phyloP scores from a whole-genome alignment of 2,329 filamentous ascomycete genomes.

The Chalara sp. region DNA sequence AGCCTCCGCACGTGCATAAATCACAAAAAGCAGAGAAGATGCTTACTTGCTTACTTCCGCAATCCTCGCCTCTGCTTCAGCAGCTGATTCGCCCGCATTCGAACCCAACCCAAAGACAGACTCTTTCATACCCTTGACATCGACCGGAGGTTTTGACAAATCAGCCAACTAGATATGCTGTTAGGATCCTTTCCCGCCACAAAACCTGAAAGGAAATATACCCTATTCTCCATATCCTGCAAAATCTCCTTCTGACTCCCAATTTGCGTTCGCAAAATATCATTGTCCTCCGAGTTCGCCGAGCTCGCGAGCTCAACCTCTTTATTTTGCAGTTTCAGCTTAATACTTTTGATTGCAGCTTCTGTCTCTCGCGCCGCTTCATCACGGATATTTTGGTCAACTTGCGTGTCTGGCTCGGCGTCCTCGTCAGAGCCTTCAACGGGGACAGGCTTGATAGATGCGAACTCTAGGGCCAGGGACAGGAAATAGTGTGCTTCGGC shows the following conservation, averaged over 20 bases:
- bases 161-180: constrained; percentile 37
- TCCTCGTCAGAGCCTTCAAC: constrained; percentile 31
- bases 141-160: constrained; percentile 55
- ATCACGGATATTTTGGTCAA: constrained; percentile 64
- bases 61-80: constrained; percentile 54
- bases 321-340: constrained; percentile 63
- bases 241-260: constrained; percentile 72
- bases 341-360: constrained; percentile 65
- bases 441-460: constrained; percentile 62
- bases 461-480: constrained; percentile 89
- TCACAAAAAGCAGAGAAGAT: constrained; percentile 30
- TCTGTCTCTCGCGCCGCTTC: constrained; percentile 68
- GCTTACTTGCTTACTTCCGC: constrained; percentile 69
- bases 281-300: constrained; percentile 60
- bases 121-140: constrained; percentile 37
- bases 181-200: background rate
- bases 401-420: constrained; percentile 32
- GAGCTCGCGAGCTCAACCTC: constrained; percentile 58
- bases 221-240: constrained; percentile 69
- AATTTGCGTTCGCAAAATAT: constrained; percentile 55
- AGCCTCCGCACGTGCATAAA: background rate
- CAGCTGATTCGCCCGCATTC: constrained; percentile 54
- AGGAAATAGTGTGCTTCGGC: constrained; percentile 97
- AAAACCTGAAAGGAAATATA: constrained; percentile 32
- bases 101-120: constrained; percentile 54